phyloP scores from a whole-genome alignment of 352 stramenopile genomes.

The Phytophthora macrochlamydospora region DNA sequence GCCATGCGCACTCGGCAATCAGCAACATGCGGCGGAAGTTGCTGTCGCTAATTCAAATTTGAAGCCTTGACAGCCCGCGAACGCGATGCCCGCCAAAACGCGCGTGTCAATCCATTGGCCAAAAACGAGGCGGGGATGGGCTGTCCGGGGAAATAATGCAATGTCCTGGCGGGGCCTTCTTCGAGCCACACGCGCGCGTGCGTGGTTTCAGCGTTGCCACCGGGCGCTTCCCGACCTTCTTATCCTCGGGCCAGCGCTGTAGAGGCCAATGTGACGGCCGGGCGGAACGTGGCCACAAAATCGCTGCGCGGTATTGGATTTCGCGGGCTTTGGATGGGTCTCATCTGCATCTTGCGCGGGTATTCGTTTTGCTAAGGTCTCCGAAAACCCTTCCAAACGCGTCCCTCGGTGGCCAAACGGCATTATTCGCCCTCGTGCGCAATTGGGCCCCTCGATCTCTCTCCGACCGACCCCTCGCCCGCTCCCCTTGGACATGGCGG shows the following conservation, averaged over 20 bases:
- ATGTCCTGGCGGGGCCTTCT: background rate
- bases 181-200: constrained; percentile 19
- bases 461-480: background rate
- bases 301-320: too few species aligned
- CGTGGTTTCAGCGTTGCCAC: constrained; percentile 20
- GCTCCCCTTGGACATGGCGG: constrained; percentile 21
- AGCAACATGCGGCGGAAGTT: too few species aligned
- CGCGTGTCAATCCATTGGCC: too few species aligned
- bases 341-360: too few species aligned
- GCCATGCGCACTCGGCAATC: background rate
- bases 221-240: constrained; percentile 29
- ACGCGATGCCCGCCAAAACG: too few species aligned
- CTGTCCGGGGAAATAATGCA: background rate
- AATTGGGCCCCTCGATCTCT: background rate
- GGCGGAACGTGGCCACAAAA: constrained; percentile 15
- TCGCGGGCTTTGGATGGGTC: too few species aligned
- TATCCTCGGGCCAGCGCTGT: constrained; percentile 21
- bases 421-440: constrained; percentile 33
- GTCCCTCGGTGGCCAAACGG: constrained; percentile 13
- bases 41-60: background rate
- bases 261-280: constrained; percentile 16
- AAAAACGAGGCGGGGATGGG: background rate
- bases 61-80: background rate
- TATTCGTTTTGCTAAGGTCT: background rate
- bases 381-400: background rate